Evolutionary conservation across 257 asterid species (phyloP).

Genomic region (Solanum habrochaites): DNA sequence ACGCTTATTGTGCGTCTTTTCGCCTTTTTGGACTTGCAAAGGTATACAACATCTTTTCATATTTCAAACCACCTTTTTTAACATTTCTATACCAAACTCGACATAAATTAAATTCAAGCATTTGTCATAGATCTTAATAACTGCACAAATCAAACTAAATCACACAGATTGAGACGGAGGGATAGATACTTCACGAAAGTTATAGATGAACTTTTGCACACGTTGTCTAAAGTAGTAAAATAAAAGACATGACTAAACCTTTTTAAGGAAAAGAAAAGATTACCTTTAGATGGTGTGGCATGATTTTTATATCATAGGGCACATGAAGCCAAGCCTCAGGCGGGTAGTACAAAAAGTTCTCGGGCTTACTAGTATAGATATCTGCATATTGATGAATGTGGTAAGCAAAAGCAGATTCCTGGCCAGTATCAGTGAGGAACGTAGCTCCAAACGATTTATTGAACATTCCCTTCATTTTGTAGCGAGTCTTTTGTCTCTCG

Average conservation of each 20-base stretch:
- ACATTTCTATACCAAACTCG: background rate
- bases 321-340: slow-evolving; percentile 96
- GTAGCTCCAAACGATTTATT: slow-evolving; percentile 90
- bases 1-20: background rate
- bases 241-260: background rate
- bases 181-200: background rate
- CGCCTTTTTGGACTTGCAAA: background rate
- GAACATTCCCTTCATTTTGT: slow-evolving; percentile 71
- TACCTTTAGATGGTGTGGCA: slow-evolving; percentile 99
- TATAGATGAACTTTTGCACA: background rate
- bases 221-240: background rate
- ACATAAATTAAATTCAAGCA: background rate
- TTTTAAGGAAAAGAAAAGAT: background rate
- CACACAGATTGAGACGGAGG: background rate
- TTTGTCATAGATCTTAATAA: background rate
- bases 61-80: background rate
- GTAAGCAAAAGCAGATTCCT: slow-evolving; percentile 89
- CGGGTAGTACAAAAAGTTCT: slow-evolving; percentile 74
- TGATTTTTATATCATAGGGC: slow-evolving; percentile 81
- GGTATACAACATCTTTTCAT: background rate
- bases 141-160: background rate
- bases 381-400: slow-evolving; percentile 94
- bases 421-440: slow-evolving; percentile 83
- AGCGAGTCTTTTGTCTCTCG: slow-evolving; percentile 74
- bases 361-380: slow-evolving; percentile 93